phyloP scores from a whole-genome alignment of 2,329 filamentous ascomycete genomes.

The Fusarium beomiforme region DNA sequence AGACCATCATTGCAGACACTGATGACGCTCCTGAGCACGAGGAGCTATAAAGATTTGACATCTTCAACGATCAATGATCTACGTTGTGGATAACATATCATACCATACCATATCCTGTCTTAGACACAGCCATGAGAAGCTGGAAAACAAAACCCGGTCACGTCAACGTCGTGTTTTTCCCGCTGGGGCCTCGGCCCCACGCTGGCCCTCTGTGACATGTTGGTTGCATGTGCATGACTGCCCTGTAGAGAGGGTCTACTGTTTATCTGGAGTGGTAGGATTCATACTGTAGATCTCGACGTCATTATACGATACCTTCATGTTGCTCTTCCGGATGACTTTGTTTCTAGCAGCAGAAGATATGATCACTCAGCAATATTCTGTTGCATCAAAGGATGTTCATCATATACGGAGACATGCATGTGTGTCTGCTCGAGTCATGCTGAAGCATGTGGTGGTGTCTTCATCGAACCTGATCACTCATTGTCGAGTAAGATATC shows the following conservation, averaged over 20 bases:
- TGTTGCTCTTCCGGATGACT: not conserved
- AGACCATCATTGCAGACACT: conserved; percentile 62
- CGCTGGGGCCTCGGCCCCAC: not conserved
- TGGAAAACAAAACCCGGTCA: conserved; percentile 1
- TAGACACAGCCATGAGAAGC: conserved; percentile 6
- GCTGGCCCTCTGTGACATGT: conserved; percentile 15
- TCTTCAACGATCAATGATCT: conserved; percentile 15
- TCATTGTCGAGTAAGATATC: not conserved
- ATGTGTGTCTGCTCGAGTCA: conserved; percentile 17
- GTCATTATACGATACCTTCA: conserved; percentile 23
- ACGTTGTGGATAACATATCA: conserved; percentile 15
- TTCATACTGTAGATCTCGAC: conserved; percentile 30
- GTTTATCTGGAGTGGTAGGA: not conserved
- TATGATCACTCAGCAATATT: not conserved
- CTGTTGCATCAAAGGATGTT: not conserved
- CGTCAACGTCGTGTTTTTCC: conserved; percentile 13
- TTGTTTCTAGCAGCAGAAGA: not conserved
- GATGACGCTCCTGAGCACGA: conserved; percentile 68
- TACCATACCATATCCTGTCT: conserved; percentile 3
- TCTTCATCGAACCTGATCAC: not conserved
- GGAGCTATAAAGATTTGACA: conserved; percentile 59
- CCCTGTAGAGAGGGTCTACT: conserved; percentile 13
- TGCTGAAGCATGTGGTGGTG: not conserved
- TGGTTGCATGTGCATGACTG: conserved; percentile 18
- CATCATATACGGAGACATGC: not conserved